Evolutionary conservation across 441 rosid species (phyloP).

Genomic region (Populus hybrid): DNA sequence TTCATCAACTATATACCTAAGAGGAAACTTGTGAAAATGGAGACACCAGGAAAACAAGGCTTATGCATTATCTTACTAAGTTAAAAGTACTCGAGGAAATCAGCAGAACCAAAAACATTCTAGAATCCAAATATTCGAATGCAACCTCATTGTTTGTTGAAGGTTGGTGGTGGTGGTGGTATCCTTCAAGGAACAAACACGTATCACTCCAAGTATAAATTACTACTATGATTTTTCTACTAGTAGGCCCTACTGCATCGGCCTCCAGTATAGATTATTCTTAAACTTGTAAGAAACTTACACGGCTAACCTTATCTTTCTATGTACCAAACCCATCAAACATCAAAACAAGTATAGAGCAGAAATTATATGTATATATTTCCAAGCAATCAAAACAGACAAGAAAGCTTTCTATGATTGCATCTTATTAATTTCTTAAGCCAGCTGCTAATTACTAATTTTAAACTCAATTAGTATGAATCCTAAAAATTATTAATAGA

Average conservation of each 20-base stretch:
- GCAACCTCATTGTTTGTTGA: slow-evolving; percentile 19
- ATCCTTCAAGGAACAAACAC: slow-evolving; percentile 21
- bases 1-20: slow-evolving; percentile 7
- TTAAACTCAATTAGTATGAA: too few species aligned
- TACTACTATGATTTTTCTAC: neutral
- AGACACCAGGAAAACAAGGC: slow-evolving; percentile 3
- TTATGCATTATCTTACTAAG: slow-evolving; percentile 9
- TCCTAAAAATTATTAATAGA: neutral
- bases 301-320: slow-evolving; percentile 5
- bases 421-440: neutral
- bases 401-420: slow-evolving; percentile 1
- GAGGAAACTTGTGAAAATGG: slow-evolving; percentile 6
- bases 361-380: neutral
- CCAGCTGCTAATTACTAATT: neutral
- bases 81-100: neutral
- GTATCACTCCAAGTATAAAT: slow-evolving; percentile 15
- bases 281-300: slow-evolving; percentile 22
- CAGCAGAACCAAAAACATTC: neutral
- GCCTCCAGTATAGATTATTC: slow-evolving; percentile 16
- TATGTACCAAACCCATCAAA: slow-evolving; percentile 26
- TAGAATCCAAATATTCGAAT: slow-evolving; percentile 10
- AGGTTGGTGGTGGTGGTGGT: slow-evolving; percentile 11
- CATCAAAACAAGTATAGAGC: neutral
- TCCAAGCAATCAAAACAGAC: neutral
- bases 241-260: slow-evolving; percentile 43